Evolutionary conservation across 208 protist species (phyloP), one percentile per base, ranked within the genome.

Genomic region (Acanthamoeba quina): DNA sequence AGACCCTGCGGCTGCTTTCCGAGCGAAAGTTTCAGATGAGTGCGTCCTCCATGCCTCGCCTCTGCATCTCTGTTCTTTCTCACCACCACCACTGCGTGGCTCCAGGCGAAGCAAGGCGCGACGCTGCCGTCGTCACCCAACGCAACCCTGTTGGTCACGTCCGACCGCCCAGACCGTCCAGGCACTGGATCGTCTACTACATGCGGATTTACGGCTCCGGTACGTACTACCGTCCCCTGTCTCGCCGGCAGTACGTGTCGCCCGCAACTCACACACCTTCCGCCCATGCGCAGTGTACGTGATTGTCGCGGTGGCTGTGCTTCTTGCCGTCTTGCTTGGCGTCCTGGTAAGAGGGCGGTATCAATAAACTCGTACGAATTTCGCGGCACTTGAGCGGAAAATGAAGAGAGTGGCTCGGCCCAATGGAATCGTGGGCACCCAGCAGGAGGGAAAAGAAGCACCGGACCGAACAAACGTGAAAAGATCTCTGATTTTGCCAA

Each of bases 181-280:
- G 37, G 9, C 70, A 41, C 13, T 78, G 70, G 70, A 52, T 78
- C 37, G 70, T 78, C 15, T 78, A 78, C 19, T 78, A 49, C 70
- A 47, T 78, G 70, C 5, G 70, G 5, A 78, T 78, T 7, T 78
- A 78, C n/a, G 70, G 70, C 29, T 47, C 70, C 5, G 70, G 70
- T 78, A 78, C 29, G 15, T 78, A 5, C 37, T 1, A 52, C 19
- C 70, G 6, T 17, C 49, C 15, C 19, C 21, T 41, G 13, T 1
- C 49, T n/a, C 62, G 3, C 24, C 58, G n/a, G n/a, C n/a, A n/a
- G n/a, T n/a, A n/a, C n/a, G n/a, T 19, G 5, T 74, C 19, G 17
- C 1, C 34, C 70, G 47, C 0, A 72, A 6, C 66, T 72, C 5
- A 68, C 31, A 10, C 9, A 9, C 4, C 26, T 72, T 41, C 31